Conservation (phyloP, 805 yeast genomes). For the Lachancea fermentati region DNA sequence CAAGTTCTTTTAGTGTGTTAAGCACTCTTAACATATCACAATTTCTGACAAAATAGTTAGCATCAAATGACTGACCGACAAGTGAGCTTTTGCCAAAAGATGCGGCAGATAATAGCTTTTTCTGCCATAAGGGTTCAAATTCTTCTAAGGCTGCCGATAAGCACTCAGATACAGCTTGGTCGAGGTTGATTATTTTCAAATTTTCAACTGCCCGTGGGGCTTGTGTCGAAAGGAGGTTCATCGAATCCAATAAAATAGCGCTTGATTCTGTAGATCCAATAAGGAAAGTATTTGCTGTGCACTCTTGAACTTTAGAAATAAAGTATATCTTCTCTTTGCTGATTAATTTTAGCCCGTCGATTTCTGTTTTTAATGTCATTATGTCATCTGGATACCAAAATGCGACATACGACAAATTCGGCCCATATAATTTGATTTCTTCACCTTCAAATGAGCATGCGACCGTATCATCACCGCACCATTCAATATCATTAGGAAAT, state of each 20-base stretch:
- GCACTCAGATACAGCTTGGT: constrained; percentile 65
- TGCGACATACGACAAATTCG: constrained; percentile 45
- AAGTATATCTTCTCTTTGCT: constrained; percentile 54
- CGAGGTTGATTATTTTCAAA: constrained; percentile 46
- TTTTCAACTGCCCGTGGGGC: constrained; percentile 81
- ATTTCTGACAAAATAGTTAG: constrained; percentile 57
- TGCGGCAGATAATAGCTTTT: constrained; percentile 71
- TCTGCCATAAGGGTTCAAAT: constrained; percentile 74
- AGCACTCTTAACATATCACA: constrained; percentile 59
- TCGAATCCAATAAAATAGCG: constrained; percentile 76
- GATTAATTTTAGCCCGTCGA: constrained; percentile 70
- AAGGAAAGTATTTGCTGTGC: constrained; percentile 58
- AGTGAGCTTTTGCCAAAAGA: constrained; percentile 72
- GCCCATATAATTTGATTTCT: constrained; percentile 66
- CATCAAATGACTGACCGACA: constrained; percentile 45
- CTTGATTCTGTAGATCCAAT: constrained; percentile 83
- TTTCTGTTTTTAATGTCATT: constrained; percentile 42
- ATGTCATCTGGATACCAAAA: constrained; percentile 45
- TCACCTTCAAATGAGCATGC: constrained; percentile 51
- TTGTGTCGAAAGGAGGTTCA: constrained; percentile 47
- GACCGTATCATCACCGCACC: constrained; percentile 88
- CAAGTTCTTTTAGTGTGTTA: constrained; percentile 63
- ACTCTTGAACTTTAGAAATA: constrained; percentile 53
- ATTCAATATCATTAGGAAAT: constrained; percentile 46
- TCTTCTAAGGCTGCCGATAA: constrained; percentile 73